Conservation (phyloP, 2,329 filamentous ascomycete species). For the Apiospora sp. region DNA sequence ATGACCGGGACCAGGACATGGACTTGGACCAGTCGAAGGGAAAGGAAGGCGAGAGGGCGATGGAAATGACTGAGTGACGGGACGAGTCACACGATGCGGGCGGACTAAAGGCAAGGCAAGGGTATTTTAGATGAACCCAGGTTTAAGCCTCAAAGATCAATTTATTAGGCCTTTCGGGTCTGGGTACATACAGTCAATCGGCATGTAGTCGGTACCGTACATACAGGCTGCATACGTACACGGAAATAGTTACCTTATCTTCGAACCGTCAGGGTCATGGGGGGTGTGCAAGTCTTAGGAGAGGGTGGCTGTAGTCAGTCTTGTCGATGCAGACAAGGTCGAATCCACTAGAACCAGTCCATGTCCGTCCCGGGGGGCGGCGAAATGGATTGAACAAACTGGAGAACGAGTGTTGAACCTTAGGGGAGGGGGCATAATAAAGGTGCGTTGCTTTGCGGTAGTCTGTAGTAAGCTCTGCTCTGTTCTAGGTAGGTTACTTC, state of each 20-base stretch:
- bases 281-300: neutral
- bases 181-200: neutral
- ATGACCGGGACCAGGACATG: constrained; percentile 7
- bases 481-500: neutral
- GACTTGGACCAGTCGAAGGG: constrained; percentile 15
- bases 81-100: constrained; percentile 26
- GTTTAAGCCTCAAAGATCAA: constrained; percentile 23
- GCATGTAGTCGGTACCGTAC: constrained; percentile 4
- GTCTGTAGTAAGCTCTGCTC: neutral
- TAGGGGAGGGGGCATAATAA: neutral
- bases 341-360: constrained; percentile 21
- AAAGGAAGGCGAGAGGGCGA: constrained; percentile 16
- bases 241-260: constrained; percentile 21
- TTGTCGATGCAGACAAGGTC: constrained; percentile 16
- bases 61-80: constrained; percentile 24
- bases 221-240: constrained; percentile 7
- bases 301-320: neutral
- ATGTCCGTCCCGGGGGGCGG: constrained; percentile 19
- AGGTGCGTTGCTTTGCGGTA: neutral
- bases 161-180: neutral
- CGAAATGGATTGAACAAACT: constrained; percentile 4
- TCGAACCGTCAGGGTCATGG: constrained; percentile 9
- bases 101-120: constrained; percentile 14
- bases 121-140: constrained; percentile 24
- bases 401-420: neutral